Base-by-base conservation (phyloP, 2,329 filamentous ascomycete genomes). In the Colletotrichum brevisporum region DNA sequence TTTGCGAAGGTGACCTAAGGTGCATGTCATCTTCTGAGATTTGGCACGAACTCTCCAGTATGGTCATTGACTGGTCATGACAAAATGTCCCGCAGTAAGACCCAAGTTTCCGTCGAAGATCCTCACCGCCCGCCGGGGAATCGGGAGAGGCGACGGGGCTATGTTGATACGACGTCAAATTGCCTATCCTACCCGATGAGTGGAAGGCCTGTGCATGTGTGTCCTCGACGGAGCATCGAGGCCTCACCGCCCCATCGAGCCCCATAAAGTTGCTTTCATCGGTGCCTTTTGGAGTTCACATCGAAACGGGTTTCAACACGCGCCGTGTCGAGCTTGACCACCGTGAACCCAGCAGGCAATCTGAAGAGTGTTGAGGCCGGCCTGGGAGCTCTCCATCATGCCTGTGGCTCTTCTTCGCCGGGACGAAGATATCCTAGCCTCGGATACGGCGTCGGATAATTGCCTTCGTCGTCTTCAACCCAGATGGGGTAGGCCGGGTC, bases 371-470 rank as follows among this genome's bases (percentile, higher is more conserved):
- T 31, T 31, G 27, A 31, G 18, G 21, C 4, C n/a, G n/a, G n/a
- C n/a, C n/a, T n/a, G n/a, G n/a, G n/a, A n/a, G n/a, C n/a, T n/a
- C n/a, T n/a, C n/a, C n/a, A n/a, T n/a, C n/a, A n/a, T n/a, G n/a
- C n/a, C n/a, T n/a, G n/a, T n/a, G 6, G 18, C 27, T 13, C 15
- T 2, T 27, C 45, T 4, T 69, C 61, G 12, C 48, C 56, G 6
- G 62, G 62, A n/a, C 62, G 56, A 16, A 26, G 15, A 4, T 69
- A 69, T 6, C 62, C 67, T 9, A 69, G 18, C 50, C 51, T 57
- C 5, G 55, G 67, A 8, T 66, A 69, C 4, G 62, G 67, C 9
- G n/a, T 31, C 0, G 56, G 62, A 43, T 69, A 69, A 16, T 61
- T 48, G 6, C 21, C 27, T 26, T 48, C 13, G 4, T 9, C 21